These are phyloP conservation scores for Leishmania guyanensis DNA, from an alignment of 208 protist species.

Conservation along the genomic window DNA sequence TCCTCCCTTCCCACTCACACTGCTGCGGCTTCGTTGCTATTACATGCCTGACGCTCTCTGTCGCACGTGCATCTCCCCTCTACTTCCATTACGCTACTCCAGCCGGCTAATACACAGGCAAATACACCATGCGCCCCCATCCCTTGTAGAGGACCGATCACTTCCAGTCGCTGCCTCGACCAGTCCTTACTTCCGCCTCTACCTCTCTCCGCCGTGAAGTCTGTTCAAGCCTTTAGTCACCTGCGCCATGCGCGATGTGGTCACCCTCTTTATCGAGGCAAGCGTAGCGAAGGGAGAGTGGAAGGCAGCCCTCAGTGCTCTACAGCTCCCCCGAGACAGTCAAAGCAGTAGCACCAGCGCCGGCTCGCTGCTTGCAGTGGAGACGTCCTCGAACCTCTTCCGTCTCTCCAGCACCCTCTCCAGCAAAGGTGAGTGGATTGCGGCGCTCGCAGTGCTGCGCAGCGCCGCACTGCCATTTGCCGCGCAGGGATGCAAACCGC, in stretches of 20 bases:
- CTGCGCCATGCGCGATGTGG: conserved; percentile 21
- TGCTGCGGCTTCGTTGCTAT: not conserved
- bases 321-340: conserved; percentile 4
- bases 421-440: conserved; percentile 6
- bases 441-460: conserved; percentile 19
- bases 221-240: not conserved
- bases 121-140: not conserved
- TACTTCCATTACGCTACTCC: not conserved
- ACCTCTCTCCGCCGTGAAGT: not conserved
- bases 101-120: not conserved
- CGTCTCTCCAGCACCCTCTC: conserved; percentile 17
- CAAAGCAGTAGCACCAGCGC: not conserved
- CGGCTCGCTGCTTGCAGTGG: not conserved
- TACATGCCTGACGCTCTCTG: not conserved
- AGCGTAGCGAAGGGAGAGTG: conserved; percentile 34
- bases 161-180: not conserved
- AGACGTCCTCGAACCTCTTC: not conserved
- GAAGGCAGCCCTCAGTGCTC: conserved; percentile 22
- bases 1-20: not conserved
- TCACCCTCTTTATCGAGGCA: conserved; percentile 31
- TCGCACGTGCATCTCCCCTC: not conserved
- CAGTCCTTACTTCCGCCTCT: not conserved
- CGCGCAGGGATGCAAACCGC: not conserved
- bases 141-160: not conserved
- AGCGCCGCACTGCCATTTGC: not conserved